These are phyloP conservation scores for Fusarium phyllophilum DNA, from an alignment of 2,329 filamentous ascomycete species.

Conservation along the genomic window DNA sequence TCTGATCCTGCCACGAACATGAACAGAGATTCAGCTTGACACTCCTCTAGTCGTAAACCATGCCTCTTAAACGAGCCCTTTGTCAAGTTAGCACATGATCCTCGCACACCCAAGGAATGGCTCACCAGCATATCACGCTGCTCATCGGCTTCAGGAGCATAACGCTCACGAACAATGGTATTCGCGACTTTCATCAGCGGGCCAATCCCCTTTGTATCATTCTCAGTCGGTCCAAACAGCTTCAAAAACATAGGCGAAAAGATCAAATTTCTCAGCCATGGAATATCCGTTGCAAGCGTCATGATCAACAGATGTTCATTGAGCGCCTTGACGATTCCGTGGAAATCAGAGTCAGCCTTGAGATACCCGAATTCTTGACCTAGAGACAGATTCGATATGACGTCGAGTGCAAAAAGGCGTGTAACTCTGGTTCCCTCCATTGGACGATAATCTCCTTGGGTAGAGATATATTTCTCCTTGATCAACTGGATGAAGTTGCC, in stretches of 20 bases:
- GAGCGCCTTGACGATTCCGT: background rate
- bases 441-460: background rate
- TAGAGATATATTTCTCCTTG: background rate
- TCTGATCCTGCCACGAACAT: background rate
- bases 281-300: background rate
- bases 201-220: background rate
- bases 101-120: rapidly evolving
- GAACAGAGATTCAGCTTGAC: background rate
- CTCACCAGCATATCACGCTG: background rate
- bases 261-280: background rate
- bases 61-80: background rate
- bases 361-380: background rate
- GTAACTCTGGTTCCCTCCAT: background rate
- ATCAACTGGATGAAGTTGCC: background rate
- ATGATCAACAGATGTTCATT: background rate
- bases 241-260: background rate
- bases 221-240: background rate
- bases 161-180: background rate
- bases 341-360: background rate
- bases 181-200: background rate
- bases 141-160: background rate
- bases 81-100: background rate
- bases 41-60: background rate
- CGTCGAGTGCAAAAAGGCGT: background rate
- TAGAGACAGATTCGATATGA: background rate